Percentiles rank a stretch among this genome's conserved stretches.
Conservation (phyloP, 768 basidiomycete species). For the Tulasnella calospora region DNA sequence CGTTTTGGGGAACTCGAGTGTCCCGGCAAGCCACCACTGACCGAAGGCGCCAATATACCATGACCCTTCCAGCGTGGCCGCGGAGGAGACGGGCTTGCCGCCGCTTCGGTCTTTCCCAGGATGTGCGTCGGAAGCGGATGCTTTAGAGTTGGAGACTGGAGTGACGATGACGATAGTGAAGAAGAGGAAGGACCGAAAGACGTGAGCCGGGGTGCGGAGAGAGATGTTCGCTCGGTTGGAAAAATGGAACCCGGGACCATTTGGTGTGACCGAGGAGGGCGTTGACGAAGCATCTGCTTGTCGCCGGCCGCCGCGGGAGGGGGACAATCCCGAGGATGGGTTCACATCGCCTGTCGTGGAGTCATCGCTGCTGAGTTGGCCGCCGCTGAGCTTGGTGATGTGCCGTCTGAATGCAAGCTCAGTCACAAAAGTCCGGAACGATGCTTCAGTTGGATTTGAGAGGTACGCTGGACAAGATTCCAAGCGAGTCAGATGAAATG, state of each 20-base stretch:
- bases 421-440: conserved; percentile 93
- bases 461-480: conserved; percentile 64
- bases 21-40: conserved; percentile 82
- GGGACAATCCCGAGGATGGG: not conserved
- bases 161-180: conserved; percentile 80
- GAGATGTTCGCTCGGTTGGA: conserved; percentile 89
- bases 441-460: conserved; percentile 89
- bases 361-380: conserved; percentile 38
- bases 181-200: conserved; percentile 79
- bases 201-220: conserved; percentile 83
- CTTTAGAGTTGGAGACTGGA: conserved; percentile 41
- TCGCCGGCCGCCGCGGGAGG: conserved; percentile 6
- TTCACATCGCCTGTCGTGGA: conserved; percentile 28
- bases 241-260: conserved; percentile 65
- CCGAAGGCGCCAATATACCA: conserved; percentile 93
- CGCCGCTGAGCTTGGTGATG: conserved; percentile 76
- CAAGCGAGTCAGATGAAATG: conserved; percentile 27
- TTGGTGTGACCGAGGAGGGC: conserved; percentile 28
- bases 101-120: conserved; percentile 21
- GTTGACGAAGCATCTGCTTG: conserved; percentile 27
- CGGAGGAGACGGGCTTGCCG: conserved; percentile 28
- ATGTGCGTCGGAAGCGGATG: not conserved
- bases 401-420: conserved; percentile 95
- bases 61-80: conserved; percentile 49
- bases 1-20: conserved; percentile 46